phyloP scores from a whole-genome alignment of 2,329 filamentous ascomycete species.

The Sporothrix humicola region DNA sequence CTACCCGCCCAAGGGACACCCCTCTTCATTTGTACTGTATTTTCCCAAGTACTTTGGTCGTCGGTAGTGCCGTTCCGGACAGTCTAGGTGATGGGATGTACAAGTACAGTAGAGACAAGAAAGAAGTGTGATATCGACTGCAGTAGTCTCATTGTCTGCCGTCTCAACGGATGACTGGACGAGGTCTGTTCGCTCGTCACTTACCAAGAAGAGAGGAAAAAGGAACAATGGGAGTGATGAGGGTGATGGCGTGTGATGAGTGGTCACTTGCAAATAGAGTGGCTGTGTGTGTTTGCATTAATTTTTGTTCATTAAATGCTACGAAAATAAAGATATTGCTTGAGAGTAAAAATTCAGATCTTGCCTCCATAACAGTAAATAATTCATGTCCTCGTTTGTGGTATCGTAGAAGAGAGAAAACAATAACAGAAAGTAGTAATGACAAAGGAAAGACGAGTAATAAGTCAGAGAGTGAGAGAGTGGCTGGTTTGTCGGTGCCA shows the following conservation, averaged over 20 bases:
- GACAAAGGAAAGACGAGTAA: constrained; percentile 20
- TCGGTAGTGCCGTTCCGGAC: constrained; percentile 14
- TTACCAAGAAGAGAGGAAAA: too few species aligned
- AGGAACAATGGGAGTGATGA: not conserved
- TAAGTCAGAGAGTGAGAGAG: not conserved
- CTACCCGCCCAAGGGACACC: not conserved
- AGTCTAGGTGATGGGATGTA: not conserved
- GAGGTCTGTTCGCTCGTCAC: not conserved
- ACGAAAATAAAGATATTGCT: not conserved
- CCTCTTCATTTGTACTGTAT: too few species aligned
- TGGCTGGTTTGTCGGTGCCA: not conserved
- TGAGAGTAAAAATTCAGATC: not conserved
- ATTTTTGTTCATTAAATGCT: not conserved
- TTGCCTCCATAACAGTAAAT: constrained; percentile 9
- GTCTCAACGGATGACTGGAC: not conserved
- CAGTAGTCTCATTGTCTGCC: not conserved
- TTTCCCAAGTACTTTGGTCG: not conserved
- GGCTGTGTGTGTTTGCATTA: not conserved
- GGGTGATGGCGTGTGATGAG: not conserved
- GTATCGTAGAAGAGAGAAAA: constrained; percentile 8
- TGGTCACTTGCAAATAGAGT: not conserved
- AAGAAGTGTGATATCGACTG: constrained; percentile 21
- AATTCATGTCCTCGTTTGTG: constrained; percentile 28
- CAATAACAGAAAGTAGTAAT: not conserved
- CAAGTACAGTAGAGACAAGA: too few species aligned